phyloP scores from a whole-genome alignment of 257 asterid species.

The Capsicum chinense region DNA sequence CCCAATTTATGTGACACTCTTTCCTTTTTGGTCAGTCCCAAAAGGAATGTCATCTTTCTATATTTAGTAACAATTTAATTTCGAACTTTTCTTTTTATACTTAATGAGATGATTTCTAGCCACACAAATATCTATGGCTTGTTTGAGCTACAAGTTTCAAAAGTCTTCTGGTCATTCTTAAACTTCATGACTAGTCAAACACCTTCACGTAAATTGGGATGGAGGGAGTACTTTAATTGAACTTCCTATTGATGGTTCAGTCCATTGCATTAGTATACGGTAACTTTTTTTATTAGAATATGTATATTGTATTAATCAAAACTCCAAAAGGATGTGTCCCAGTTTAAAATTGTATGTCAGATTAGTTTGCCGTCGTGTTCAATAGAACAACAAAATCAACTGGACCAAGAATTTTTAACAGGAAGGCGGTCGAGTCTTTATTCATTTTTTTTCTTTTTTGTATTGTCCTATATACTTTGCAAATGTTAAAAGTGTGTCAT shows the following conservation, averaged over 20 bases:
- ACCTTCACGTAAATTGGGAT: not conserved
- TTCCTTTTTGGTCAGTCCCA: not conserved
- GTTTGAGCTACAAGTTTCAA: not conserved
- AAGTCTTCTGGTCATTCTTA: not conserved
- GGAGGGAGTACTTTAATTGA: not conserved
- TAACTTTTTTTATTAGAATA: not conserved
- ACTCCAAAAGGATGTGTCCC: not conserved
- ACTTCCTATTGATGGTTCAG: not conserved
- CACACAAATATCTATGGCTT: not conserved
- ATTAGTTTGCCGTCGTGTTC: constrained; percentile 7
- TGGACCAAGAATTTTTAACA: not conserved
- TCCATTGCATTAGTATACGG: not conserved
- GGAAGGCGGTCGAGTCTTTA: not conserved
- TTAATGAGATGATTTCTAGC: not conserved
- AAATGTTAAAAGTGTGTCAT: not conserved
- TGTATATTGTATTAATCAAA: constrained; percentile 2
- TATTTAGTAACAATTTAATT: not conserved
- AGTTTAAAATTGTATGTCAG: not conserved
- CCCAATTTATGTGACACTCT: not conserved
- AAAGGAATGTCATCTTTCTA: not conserved
- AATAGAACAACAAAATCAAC: not conserved
- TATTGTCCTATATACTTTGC: not conserved
- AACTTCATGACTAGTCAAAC: not conserved
- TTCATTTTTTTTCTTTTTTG: not conserved
- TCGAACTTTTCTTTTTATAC: not conserved